Evolutionary conservation across 768 basidiomycete species (phyloP).

Genomic region (Leccinellum albellum): DNA sequence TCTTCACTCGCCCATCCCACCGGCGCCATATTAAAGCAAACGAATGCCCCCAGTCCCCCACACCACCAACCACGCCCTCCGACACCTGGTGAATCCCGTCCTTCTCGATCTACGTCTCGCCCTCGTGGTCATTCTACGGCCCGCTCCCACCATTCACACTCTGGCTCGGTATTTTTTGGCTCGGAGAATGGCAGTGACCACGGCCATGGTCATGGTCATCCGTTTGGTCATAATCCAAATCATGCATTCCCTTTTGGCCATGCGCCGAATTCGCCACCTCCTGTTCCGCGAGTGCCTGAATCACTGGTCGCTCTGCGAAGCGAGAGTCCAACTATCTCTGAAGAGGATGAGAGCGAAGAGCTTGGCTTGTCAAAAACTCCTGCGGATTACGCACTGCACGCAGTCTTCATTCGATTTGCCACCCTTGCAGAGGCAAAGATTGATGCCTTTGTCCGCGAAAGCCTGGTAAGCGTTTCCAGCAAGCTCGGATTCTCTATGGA

Average conservation of each 20-base stretch:
- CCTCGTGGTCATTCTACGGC: constrained; percentile 54
- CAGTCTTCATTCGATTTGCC: constrained; percentile 84
- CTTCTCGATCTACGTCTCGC: constrained; percentile 36
- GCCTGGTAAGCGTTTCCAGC: constrained; percentile 48
- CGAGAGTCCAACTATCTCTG: constrained; percentile 51
- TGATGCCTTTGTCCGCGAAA: constrained; percentile 64
- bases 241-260: constrained; percentile 25
- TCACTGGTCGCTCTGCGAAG: constrained; percentile 48
- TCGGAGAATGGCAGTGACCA: constrained; percentile 74
- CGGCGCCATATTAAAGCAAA: constrained; percentile 36
- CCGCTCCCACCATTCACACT: constrained; percentile 77
- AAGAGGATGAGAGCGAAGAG: constrained; percentile 62
- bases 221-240: constrained; percentile 28
- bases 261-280: constrained; percentile 58
- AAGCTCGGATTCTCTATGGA: background rate
- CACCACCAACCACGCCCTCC: constrained; percentile 51
- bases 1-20: constrained; percentile 63
- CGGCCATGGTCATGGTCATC: constrained; percentile 40
- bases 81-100: constrained; percentile 47
- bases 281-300: constrained; percentile 74
- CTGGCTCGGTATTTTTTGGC: constrained; percentile 66
- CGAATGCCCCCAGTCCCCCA: constrained; percentile 46
- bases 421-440: constrained; percentile 77
- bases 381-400: constrained; percentile 84
- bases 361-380: constrained; percentile 75